phyloP scores from a whole-genome alignment of 176 grass and related monocot species.

The Poa annua region DNA sequence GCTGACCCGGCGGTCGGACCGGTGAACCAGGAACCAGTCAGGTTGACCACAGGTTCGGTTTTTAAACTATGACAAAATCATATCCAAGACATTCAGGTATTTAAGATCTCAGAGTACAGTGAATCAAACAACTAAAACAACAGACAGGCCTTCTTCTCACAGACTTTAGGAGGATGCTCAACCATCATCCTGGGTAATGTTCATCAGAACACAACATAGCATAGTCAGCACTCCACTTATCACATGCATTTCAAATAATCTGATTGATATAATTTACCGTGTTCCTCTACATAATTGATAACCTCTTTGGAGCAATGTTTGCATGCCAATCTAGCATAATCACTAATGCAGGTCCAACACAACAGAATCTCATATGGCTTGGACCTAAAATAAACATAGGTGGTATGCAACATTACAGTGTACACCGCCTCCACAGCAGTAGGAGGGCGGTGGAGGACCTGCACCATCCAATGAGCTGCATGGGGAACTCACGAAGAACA shows the following conservation, averaged over 20 bases:
- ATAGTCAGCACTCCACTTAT: conserved; percentile 8
- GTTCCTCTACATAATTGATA: conserved; percentile 25
- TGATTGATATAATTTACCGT: neutral
- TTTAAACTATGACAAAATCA: neutral
- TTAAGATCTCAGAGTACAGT: neutral
- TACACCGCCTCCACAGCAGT: neutral
- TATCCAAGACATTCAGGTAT: conserved; percentile 6
- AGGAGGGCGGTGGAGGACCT: neutral
- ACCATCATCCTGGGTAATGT: conserved; percentile 2
- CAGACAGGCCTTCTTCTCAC: neutral
- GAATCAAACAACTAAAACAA: neutral
- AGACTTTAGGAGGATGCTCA: neutral
- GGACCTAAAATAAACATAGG: neutral
- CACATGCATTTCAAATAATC: neutral
- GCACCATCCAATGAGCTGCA: neutral
- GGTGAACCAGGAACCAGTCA: too few relatives aligned
- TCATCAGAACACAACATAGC: conserved; percentile 24
- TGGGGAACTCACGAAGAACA: neutral
- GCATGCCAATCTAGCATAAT: conserved; percentile 2
- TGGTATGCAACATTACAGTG: neutral
- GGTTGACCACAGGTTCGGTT: too few relatives aligned
- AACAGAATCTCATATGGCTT: neutral
- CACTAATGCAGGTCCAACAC: conserved; percentile 6
- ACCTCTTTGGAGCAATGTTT: conserved; percentile 3
- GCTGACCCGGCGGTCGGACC: too few relatives aligned